Evolutionary conservation across 164 flowering plant genomes (phyloP).

Genomic region (Stephania yunnanensis): DNA sequence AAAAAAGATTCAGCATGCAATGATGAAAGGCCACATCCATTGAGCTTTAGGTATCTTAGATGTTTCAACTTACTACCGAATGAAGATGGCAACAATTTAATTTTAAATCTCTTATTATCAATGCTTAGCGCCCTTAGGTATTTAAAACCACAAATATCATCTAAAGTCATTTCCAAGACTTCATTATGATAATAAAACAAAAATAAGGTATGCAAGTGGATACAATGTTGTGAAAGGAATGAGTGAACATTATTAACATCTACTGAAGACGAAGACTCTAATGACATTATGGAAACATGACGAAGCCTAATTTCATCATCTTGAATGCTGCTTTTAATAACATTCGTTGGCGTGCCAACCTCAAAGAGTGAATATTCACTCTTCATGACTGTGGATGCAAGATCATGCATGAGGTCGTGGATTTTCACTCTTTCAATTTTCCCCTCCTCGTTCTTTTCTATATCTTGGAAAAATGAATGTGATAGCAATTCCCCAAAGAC

Average conservation of each 20-base stretch:
- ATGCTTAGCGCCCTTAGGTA: too few relatives aligned
- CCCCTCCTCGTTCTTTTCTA: background rate
- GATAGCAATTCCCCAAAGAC: background rate
- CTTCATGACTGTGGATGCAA: background rate
- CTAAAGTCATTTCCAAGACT: too few relatives aligned
- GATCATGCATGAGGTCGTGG: conserved; percentile 14
- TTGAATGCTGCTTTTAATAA: background rate
- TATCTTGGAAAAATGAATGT: conserved; percentile 10
- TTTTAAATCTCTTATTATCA: too few relatives aligned
- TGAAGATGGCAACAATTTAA: background rate
- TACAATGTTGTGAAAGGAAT: too few relatives aligned
- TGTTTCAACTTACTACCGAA: too few relatives aligned
- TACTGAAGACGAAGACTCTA: too few relatives aligned
- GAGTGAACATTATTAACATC: too few relatives aligned
- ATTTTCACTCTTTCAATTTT: background rate
- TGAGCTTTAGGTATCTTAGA: background rate
- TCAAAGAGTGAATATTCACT: background rate
- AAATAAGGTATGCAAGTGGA: too few relatives aligned
- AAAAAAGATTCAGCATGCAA: too few relatives aligned
- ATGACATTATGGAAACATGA: background rate
- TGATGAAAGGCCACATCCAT: too few relatives aligned
- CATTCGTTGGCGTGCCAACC: background rate
- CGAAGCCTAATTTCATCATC: background rate
- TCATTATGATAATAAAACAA: too few relatives aligned
- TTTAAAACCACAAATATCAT: too few relatives aligned